Evolutionary conservation across 106 monocot genomes (phyloP).

Genomic region (Dactylorhiza incarnata): DNA sequence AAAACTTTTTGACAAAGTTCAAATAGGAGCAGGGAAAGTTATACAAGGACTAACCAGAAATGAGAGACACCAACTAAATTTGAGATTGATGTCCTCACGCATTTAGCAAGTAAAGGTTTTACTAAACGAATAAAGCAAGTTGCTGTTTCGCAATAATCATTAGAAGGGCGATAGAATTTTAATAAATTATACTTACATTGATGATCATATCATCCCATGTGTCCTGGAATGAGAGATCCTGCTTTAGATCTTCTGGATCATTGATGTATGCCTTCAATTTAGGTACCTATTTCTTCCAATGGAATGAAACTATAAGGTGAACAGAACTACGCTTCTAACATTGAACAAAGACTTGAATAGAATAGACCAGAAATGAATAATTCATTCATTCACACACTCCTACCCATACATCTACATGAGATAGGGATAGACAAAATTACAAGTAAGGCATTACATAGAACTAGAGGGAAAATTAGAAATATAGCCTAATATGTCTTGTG

Average conservation of each 20-base stretch:
- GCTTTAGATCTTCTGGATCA: constrained; percentile 89
- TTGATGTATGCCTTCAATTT: constrained; percentile 94
- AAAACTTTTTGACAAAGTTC: not conserved
- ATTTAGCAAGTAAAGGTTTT: not conserved
- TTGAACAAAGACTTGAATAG: not conserved
- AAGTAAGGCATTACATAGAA: no score
- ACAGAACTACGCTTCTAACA: not conserved
- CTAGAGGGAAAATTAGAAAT: no score
- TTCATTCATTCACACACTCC: no score
- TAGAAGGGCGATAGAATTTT: not conserved
- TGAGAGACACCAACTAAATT: not conserved
- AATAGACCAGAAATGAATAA: no score
- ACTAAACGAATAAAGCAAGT: not conserved
- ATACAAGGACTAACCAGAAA: not conserved
- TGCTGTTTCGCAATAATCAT: not conserved
- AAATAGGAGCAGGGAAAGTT: not conserved
- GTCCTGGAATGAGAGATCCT: constrained; percentile 78
- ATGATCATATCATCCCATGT: constrained; percentile 97
- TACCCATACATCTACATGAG: no score
- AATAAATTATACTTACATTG: constrained; percentile 53
- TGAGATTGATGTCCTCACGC: not conserved
- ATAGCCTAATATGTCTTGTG: no score
- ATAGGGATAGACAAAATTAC: no score
- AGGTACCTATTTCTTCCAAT: constrained; percentile 73
- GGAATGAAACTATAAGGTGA: constrained; percentile 19